Conservation (phyloP, 2,329 filamentous ascomycete species). For the Nemania abortiva region DNA sequence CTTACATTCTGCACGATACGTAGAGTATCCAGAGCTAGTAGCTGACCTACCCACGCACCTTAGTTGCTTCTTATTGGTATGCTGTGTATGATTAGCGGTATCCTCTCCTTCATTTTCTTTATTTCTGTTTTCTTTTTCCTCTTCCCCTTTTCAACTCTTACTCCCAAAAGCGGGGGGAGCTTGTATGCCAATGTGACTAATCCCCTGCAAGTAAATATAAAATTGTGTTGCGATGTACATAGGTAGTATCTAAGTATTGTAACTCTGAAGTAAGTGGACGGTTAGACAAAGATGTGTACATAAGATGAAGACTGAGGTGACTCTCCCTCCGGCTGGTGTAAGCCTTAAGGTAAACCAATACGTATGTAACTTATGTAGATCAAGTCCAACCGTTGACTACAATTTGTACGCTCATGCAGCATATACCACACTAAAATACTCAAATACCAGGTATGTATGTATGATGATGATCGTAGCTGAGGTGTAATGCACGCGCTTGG, state of each 20-base stretch:
- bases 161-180: not conserved
- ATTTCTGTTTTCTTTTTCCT: slow-evolving; percentile 1
- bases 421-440: no score
- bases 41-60: no score
- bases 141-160: slow-evolving; percentile 14
- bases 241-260: not conserved
- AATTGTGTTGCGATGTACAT: not conserved
- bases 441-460: no score
- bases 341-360: no score
- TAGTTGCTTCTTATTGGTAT: not conserved
- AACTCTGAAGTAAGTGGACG: not conserved
- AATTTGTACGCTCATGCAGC: no score
- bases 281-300: not conserved
- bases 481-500: no score
- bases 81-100: slow-evolving; percentile 10
- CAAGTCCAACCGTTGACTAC: no score
- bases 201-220: not conserved
- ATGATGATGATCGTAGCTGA: no score
- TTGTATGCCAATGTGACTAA: slow-evolving; percentile 4
- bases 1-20: not conserved
- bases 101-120: not conserved
- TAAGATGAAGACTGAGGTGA: not conserved
- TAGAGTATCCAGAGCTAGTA: not conserved
- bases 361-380: no score
- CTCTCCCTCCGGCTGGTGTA: slow-evolving; percentile 15